Percentiles rank a stretch among this genome's conserved stretches.
Conservation (phyloP, 331 rosid species). For the Cucumis variabilis region DNA sequence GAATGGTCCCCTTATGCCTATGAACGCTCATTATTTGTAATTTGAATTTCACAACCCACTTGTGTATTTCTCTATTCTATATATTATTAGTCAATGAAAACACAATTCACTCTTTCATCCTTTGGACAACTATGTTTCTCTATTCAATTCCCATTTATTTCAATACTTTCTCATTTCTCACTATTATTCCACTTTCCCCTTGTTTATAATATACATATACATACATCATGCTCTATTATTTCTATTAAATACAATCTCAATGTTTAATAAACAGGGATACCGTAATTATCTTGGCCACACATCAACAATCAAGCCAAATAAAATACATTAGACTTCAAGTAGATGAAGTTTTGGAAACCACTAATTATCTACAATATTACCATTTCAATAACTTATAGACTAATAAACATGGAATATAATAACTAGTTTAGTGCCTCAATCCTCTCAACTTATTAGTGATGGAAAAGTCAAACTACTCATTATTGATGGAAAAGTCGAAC, state of each 20-base stretch:
- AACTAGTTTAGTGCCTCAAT: no score
- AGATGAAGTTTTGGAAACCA: no score
- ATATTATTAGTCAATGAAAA: background rate
- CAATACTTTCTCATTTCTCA: background rate
- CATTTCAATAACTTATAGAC: no score
- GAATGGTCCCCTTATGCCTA: constrained; percentile 25
- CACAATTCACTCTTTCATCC: constrained; percentile 18
- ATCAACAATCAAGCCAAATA: background rate
- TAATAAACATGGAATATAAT: no score
- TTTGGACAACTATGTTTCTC: constrained; percentile 11
- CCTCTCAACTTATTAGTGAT: no score
- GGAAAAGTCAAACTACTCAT: background rate
- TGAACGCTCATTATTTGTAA: constrained; percentile 15
- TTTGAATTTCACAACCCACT: constrained; percentile 32
- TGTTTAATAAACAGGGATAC: no score
- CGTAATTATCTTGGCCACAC: no score
- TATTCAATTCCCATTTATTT: background rate
- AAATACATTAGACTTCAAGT: no score
- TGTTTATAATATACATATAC: no score
- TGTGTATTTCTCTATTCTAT: constrained; percentile 23
- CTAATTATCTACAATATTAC: no score
- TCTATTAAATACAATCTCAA: background rate
- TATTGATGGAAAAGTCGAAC: background rate
- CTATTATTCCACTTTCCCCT: background rate
- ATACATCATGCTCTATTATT: no score